Percentiles rank a stretch among this genome's conserved stretches.
Evolutionary conservation across 768 basidiomycete species (phyloP).

Genomic region (Hydnomerulius pinastri): DNA sequence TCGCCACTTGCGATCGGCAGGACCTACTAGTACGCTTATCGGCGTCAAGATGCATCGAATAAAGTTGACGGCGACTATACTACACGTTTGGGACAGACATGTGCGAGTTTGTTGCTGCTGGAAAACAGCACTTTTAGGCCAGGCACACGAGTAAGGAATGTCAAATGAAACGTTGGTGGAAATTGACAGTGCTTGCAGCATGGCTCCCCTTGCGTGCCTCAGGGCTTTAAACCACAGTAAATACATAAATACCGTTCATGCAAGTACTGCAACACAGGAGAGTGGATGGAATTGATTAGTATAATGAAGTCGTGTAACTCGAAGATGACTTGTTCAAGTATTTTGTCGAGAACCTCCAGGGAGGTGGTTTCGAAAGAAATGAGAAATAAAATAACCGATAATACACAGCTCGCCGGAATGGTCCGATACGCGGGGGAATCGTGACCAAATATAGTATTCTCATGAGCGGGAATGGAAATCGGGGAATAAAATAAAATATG

Average conservation of each 20-base stretch:
- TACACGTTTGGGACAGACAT: neutral
- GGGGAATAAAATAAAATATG: slow-evolving; percentile 1
- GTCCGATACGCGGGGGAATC: neutral
- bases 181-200: slow-evolving; percentile 10
- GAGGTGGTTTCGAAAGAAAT: neutral
- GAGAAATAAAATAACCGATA: neutral
- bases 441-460: neutral
- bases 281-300: too few relatives aligned
- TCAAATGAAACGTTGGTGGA: slow-evolving; percentile 5
- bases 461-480: too few relatives aligned
- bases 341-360: too few relatives aligned
- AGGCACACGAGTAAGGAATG: slow-evolving; percentile 14
- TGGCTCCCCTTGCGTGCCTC: slow-evolving; percentile 12
- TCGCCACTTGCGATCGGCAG: neutral
- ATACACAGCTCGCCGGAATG: too few relatives aligned
- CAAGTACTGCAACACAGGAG: neutral
- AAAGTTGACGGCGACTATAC: neutral
- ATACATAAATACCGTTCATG: neutral
- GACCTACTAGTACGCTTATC: neutral
- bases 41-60: neutral
- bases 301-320: too few relatives aligned
- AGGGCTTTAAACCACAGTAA: neutral
- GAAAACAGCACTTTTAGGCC: neutral
- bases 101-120: neutral
- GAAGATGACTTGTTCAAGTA: too few relatives aligned